Base-by-base conservation (phyloP, 1,139 yeast species). In the Taphrina populina region DNA sequence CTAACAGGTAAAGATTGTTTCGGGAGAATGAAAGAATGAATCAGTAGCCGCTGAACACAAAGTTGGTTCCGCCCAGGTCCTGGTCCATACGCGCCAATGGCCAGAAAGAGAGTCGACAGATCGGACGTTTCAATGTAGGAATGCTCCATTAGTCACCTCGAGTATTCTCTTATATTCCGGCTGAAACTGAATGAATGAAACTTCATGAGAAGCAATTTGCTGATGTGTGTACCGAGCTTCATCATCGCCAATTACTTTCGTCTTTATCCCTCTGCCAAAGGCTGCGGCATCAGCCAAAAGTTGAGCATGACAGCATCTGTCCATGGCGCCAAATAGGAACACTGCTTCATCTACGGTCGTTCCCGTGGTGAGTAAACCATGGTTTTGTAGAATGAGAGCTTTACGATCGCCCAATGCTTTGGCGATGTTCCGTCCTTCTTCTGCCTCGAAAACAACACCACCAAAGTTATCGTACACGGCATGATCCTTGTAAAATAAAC, bases 301-400 rank as follows among this genome's bases (percentile, higher is more conserved):
- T 69, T 85, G 94, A n/a, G 79, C 79, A 64, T 84, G 78, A 67
- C 95, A 85, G 7, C 80, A 69, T 64, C 78, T 77, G 66, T 85
- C 95, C 78, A 82, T 72, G 60, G 83, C 71, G 0, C 82, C 76
- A 68, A 80, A 85, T 59, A 84, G 69, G 65, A 80, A 82, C 2
- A 92, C 92, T 2, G 95, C 95, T 70, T 85, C 95, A 65, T 84
- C 95, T 8, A 85, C 86, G 1, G 90, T 84, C 32, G 71, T 62
- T 7, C 95, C 95, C 2, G 83, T 86, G 1, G 95, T 85, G 62
- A 86, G 69, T 37, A 85, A 74, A 11, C 95, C 95, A 66, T 86
- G 95, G 70, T 84, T 86, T 66, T 80, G 84, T 63, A 86, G 74
- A 62, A 86, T 82, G 24, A 82, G 77, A 3, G 79, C 85, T 61